A percentile compares a stretch with the other conserved stretches of the same genome.
Conservation (phyloP, 352 stramenopile genomes). For the Globisporangium cystogenes region DNA sequence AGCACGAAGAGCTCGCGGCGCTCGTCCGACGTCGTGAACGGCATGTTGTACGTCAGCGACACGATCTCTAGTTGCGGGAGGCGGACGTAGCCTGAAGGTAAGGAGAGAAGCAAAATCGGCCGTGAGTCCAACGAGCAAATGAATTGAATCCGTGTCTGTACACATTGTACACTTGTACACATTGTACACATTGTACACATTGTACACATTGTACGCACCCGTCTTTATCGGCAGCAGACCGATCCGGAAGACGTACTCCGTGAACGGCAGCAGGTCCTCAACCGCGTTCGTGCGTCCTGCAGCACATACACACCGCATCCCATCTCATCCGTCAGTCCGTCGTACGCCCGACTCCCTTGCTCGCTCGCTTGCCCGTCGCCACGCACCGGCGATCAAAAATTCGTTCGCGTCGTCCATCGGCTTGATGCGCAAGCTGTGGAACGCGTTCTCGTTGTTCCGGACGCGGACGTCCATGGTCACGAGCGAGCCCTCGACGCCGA, state of each 20-base stretch:
- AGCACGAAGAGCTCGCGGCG: conserved; percentile 74
- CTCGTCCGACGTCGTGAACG: conserved; percentile 64
- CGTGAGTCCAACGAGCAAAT: no score
- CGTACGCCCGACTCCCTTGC: no score
- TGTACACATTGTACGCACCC: conserved; percentile 23
- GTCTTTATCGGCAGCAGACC: conserved; percentile 73
- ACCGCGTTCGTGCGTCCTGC: conserved; percentile 61
- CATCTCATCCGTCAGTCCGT: not conserved
- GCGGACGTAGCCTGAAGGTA: conserved; percentile 45
- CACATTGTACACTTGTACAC: not conserved
- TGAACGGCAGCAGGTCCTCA: conserved; percentile 67
- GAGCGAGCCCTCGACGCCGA: conserved; percentile 62
- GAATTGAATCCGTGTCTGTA: no score
- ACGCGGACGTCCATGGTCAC: conserved; percentile 51
- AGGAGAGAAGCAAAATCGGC: no score
- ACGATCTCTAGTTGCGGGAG: conserved; percentile 73
- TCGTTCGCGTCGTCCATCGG: conserved; percentile 59
- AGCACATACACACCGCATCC: conserved; percentile 5
- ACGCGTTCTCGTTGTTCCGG: conserved; percentile 66
- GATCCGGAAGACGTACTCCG: conserved; percentile 57
- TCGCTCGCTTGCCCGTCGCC: no score
- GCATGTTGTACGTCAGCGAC: conserved; percentile 60
- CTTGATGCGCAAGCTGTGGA: conserved; percentile 70
- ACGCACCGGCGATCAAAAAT: conserved; percentile 67
- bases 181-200: conserved; percentile 6